Percentiles rank a stretch among this genome's conserved stretches.
These are phyloP conservation scores for Fusarium sp. DNA, from an alignment of 2,329 filamentous ascomycete species.

Conservation along the genomic window DNA sequence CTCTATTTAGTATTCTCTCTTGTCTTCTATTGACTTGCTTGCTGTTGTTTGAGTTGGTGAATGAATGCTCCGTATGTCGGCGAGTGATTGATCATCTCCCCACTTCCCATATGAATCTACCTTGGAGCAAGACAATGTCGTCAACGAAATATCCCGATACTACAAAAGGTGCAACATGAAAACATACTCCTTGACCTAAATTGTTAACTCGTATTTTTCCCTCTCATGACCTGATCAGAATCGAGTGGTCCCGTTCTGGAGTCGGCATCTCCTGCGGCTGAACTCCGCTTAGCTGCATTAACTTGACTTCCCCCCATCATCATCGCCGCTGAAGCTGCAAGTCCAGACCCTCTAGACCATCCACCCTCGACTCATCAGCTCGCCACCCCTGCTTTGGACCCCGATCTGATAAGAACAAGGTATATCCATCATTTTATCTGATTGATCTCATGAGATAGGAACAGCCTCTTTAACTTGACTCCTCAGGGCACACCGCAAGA, in stretches of 20 bases:
- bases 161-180: not conserved
- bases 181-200: not conserved
- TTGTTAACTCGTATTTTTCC: too few species aligned
- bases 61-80: not conserved
- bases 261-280: not conserved
- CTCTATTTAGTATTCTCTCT: too few species aligned
- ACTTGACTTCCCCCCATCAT: not conserved
- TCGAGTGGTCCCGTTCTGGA: not conserved
- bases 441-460: not conserved
- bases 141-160: not conserved
- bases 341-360: constrained; percentile 7
- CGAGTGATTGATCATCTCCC: not conserved
- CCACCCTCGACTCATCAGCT: constrained; percentile 10
- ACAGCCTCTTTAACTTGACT: not conserved
- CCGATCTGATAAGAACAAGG: not conserved
- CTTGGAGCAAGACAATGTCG: not conserved
- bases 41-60: not conserved
- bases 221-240: not conserved
- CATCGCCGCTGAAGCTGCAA: not conserved
- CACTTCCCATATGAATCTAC: not conserved
- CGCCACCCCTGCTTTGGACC: not conserved
- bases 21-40: too few species aligned
- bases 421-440: not conserved
- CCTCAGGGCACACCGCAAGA: not conserved
- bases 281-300: constrained; percentile 23